A percentile compares a stretch with the other conserved stretches of the same genome.
These are phyloP conservation scores for Suillus variegatus DNA, from an alignment of 768 basidiomycete genomes.

Conservation along the genomic window DNA sequence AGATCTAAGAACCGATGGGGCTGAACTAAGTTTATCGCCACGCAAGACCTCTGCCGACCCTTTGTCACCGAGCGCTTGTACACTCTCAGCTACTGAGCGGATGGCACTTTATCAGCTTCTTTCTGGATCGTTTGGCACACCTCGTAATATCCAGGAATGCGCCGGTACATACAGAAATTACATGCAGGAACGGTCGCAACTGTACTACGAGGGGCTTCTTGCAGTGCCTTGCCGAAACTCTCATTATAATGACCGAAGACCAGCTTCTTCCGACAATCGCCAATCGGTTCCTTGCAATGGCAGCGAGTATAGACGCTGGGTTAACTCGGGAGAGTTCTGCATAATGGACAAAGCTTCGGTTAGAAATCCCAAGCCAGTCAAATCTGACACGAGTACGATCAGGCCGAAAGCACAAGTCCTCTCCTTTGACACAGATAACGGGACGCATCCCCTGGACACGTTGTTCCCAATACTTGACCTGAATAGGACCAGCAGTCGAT, in stretches of 20 bases:
- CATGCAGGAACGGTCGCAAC: constrained; percentile 49
- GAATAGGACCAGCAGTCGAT: constrained; percentile 5
- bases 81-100: constrained; percentile 48
- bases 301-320: constrained; percentile 10
- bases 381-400: background rate
- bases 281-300: constrained; percentile 9
- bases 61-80: constrained; percentile 2
- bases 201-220: constrained; percentile 48
- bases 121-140: constrained; percentile 47
- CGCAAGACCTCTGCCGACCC: constrained; percentile 1
- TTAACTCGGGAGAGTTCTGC: constrained; percentile 4
- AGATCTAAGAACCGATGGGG: background rate
- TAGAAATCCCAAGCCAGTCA: constrained; percentile 8
- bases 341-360: background rate
- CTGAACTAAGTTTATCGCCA: constrained; percentile 8
- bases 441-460: constrained; percentile 19
- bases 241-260: constrained; percentile 7
- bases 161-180: constrained; percentile 52
- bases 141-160: constrained; percentile 48
- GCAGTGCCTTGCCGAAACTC: constrained; percentile 18
- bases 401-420: constrained; percentile 3
- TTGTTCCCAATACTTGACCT: constrained; percentile 22
- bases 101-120: constrained; percentile 52
- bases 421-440: constrained; percentile 1
- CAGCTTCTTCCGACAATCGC: constrained; percentile 6